Conservation (phyloP, 352 stramenopile species). For the Pythium chondricola region DNA sequence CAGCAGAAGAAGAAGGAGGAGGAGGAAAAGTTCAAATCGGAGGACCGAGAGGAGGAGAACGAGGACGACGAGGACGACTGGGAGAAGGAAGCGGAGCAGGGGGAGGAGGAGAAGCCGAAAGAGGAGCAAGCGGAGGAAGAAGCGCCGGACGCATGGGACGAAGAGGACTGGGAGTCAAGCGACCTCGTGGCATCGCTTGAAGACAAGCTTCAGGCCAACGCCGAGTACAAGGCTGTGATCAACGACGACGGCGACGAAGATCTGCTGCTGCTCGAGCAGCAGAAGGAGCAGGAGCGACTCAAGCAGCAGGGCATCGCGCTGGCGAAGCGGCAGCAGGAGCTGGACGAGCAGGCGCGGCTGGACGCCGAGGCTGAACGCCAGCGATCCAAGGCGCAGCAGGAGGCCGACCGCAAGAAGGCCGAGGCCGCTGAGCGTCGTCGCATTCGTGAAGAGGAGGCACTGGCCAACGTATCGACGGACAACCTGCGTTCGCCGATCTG, state of each 20-base stretch:
- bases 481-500: constrained; percentile 98
- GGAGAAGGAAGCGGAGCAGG: constrained; percentile 48
- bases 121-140: too few species aligned
- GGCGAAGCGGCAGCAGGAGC: constrained; percentile 92
- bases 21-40: constrained; percentile 27
- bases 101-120: constrained; percentile 29
- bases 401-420: constrained; percentile 81
- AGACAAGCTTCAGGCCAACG: constrained; percentile 63
- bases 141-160: constrained; percentile 74
- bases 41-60: constrained; percentile 28
- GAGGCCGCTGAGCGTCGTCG: constrained; percentile 67
- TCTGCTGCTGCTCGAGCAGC: constrained; percentile 91
- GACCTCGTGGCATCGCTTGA: constrained; percentile 73
- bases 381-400: constrained; percentile 78
- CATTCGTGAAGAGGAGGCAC: constrained; percentile 63
- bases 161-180: constrained; percentile 78
- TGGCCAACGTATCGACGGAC: constrained; percentile 87
- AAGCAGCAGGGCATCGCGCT: constrained; percentile 90
- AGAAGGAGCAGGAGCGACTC: constrained; percentile 91
- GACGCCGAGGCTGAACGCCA: constrained; percentile 57
- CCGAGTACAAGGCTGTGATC: constrained; percentile 25
- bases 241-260: constrained; percentile 91
- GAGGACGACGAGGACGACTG: constrained; percentile 57
- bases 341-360: constrained; percentile 57
- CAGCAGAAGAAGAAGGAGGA: constrained; percentile 66